Base-by-base conservation (phyloP, 257 asterid species). In the Handroanthus guayacan region DNA sequence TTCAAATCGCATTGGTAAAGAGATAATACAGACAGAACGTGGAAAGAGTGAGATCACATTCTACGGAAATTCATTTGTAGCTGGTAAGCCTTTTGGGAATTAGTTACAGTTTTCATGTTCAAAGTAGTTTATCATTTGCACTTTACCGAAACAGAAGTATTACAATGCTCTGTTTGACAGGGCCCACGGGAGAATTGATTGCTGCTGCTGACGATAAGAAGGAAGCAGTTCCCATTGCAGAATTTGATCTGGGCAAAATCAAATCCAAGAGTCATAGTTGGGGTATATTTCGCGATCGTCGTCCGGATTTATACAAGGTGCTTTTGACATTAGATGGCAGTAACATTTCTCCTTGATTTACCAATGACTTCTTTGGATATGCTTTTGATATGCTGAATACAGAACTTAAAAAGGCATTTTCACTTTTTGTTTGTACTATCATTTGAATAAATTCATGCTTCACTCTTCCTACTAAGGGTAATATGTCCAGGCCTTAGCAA, bases 221-320 rank as follows among this genome's bases (percentile, higher is more conserved):
- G 41, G 99, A 93, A 90, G 92, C 94, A 44, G 75, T 91, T 80
- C 97, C 93, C 64, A 80, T 87, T 3, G 98, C 97, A 9, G 78
- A 89, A 65, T 93, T 95, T 68, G 96, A 95, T 84, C 88, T 91
- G 77, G 91, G 86, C 67, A 83, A 87, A 75, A 85, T 93, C 86
- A 93, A 95, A 78, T 82, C 84, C 79, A 91, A 95, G 88, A 86
- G 99, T 76, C 55, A 75, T 57, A 79, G 97, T 67, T 95, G 99
- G 99, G 99, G 99, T 9, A 74, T 93, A 8, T 93, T 89, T 67
- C 97, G 98, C 36, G 99, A 93, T 78, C 90, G 97, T 7, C 94
- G 99, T 62, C 98, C 97, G 0, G 98, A 95, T 77, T 82, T 93
- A 67, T 95, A 95, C 91, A 93, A 91, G 94, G 98, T 91, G 82